Percentiles rank a stretch among this genome's conserved stretches.
phyloP scores from a whole-genome alignment of 345 rosid species.

The Eucalyptus pauciflora region DNA sequence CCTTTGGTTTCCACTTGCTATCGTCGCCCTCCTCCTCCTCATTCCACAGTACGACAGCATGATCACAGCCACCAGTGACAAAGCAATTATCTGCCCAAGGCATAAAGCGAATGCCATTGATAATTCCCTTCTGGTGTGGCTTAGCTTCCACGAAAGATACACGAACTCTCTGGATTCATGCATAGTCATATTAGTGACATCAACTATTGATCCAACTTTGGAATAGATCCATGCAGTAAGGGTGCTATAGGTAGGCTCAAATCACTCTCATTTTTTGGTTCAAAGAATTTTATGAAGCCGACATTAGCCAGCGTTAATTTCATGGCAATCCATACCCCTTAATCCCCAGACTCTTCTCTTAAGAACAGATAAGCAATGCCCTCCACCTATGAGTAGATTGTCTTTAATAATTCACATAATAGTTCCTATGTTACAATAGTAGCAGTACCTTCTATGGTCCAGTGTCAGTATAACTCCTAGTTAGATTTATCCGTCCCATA shows the following conservation, averaged over 20 bases:
- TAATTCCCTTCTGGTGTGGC: conserved; percentile 82
- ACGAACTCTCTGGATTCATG: conserved; percentile 22
- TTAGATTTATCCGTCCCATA: neutral
- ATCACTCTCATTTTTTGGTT: neutral
- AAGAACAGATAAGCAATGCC: neutral
- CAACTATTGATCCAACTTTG: neutral
- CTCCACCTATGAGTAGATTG: neutral
- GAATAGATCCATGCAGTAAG: neutral
- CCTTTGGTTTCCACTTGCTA: conserved; percentile 64
- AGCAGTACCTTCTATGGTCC: neutral
- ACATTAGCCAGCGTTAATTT: no score
- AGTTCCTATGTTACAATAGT: neutral
- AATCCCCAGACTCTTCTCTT: neutral
- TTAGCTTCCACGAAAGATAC: conserved; percentile 60
- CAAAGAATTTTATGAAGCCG: no score
- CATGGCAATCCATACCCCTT: no score
- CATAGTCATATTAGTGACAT: neutral
- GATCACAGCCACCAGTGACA: conserved; percentile 89
- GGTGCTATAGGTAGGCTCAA: neutral
- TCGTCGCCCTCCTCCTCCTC: conserved; percentile 40
- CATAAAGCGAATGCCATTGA: conserved; percentile 71
- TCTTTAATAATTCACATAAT: neutral
- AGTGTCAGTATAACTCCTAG: neutral
- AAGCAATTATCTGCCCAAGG: conserved; percentile 71
- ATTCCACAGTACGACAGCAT: conserved; percentile 73